Conservation (phyloP, 192 early-diverging fungal species). For the Entomortierella parvispora region DNA sequence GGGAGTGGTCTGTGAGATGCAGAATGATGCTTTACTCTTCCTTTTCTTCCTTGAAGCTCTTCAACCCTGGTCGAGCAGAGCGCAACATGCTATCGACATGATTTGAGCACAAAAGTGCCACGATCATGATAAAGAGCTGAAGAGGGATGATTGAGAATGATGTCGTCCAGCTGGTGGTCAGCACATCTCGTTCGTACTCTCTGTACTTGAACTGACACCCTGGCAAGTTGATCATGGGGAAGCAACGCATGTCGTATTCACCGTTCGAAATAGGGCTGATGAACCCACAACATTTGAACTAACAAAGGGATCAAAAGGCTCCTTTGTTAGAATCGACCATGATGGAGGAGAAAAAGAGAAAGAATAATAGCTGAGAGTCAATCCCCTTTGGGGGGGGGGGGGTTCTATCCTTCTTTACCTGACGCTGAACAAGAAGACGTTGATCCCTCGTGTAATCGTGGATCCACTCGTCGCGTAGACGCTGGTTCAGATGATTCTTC, state of each 20-base stretch:
- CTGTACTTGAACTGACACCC: conserved; percentile 51
- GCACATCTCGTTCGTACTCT: conserved; percentile 27
- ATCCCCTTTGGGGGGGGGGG: too few species aligned
- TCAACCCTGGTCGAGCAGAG: conserved; percentile 34
- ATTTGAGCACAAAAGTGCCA: conserved; percentile 46
- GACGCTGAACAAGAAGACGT: conserved; percentile 44
- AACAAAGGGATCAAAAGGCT: not conserved
- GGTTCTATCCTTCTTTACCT: conserved; percentile 22
- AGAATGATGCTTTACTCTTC: too few species aligned
- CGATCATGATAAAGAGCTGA: conserved; percentile 50
- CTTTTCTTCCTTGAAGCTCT: conserved; percentile 49
- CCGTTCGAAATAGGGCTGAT: conserved; percentile 34
- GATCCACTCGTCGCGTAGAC: conserved; percentile 52
- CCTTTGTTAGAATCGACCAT: too few species aligned
- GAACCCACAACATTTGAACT: conserved; percentile 58
- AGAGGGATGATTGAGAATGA: conserved; percentile 43
- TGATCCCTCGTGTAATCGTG: conserved; percentile 22
- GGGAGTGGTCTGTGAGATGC: too few species aligned
- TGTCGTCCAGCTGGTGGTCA: conserved; percentile 25
- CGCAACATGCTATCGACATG: conserved; percentile 48
- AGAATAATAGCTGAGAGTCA: too few species aligned
- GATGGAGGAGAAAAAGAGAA: too few species aligned
- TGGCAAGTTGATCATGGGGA: conserved; percentile 49
- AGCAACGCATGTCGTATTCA: conserved; percentile 49
- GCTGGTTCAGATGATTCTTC: conserved; percentile 38